Evolutionary conservation across 306 rosid species (phyloP).

Genomic region (Macrotyloma uniflorum): DNA sequence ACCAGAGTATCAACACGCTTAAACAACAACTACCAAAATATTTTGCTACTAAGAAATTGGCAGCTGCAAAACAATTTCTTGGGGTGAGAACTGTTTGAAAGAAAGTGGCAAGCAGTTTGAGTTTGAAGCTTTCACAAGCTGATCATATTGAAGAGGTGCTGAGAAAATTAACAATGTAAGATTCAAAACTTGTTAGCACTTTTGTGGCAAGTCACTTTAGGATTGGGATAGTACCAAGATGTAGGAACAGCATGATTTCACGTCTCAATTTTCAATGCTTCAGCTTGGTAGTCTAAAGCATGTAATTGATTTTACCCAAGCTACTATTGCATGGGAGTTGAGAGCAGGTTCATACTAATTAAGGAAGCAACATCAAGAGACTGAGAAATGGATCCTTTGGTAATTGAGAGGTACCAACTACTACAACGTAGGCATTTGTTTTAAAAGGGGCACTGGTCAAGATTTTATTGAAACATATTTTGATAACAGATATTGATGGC

Average conservation of each 20-base stretch:
- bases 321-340: neutral
- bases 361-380: neutral
- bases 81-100: neutral
- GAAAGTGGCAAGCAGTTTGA: neutral
- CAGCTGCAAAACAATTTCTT: neutral
- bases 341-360: neutral
- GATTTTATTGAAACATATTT: neutral
- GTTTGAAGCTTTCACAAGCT: neutral
- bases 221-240: neutral
- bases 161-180: neutral
- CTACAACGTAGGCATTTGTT: neutral
- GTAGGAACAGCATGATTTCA: neutral
- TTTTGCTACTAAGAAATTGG: neutral
- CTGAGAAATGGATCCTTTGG: conserved; percentile 4
- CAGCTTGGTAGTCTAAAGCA: conserved; percentile 12
- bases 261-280: conserved; percentile 2
- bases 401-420: conserved; percentile 1
- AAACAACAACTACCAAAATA: neutral
- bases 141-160: neutral
- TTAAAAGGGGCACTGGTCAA: neutral
- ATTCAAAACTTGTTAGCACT: neutral
- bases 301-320: neutral
- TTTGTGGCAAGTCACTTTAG: neutral
- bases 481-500: neutral
- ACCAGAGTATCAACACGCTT: neutral